These are phyloP conservation scores for Bretschneidera sinensis DNA, from an alignment of 345 rosid species.

Conservation along the genomic window DNA sequence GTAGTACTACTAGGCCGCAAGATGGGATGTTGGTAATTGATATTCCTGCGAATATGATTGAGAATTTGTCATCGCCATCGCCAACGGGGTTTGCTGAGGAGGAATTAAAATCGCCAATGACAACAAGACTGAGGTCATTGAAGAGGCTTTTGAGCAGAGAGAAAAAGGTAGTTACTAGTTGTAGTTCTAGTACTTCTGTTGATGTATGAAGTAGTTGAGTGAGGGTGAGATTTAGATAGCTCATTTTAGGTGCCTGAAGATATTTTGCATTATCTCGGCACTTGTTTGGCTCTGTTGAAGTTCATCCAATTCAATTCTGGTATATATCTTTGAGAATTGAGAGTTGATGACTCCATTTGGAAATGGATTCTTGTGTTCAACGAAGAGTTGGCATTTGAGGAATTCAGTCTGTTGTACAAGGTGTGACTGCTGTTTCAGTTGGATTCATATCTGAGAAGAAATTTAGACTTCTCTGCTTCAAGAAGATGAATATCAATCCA, in stretches of 20 bases:
- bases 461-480: slow-evolving; percentile 28
- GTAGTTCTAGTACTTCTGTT: slow-evolving; percentile 34
- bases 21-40: slow-evolving; percentile 46
- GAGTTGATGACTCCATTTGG: slow-evolving; percentile 7
- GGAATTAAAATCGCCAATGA: slow-evolving; percentile 65
- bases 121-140: slow-evolving; percentile 71
- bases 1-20: slow-evolving; percentile 11
- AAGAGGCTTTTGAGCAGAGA: slow-evolving; percentile 81
- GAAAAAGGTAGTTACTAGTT: slow-evolving; percentile 46
- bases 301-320: not conserved
- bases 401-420: not conserved
- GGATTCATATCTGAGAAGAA: slow-evolving; percentile 1
- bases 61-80: slow-evolving; percentile 24
- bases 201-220: slow-evolving; percentile 36
- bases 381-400: slow-evolving; percentile 6
- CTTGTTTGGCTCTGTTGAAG: slow-evolving; percentile 10
- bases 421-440: slow-evolving; percentile 1
- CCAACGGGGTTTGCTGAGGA: slow-evolving; percentile 41
- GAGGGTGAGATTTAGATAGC: not conserved
- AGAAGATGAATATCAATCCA: slow-evolving; percentile 9
- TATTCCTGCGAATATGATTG: slow-evolving; percentile 35
- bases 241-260: slow-evolving; percentile 19
- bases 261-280: slow-evolving; percentile 21
- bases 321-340: not conserved
- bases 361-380: not conserved